Conservation (phyloP, 2,329 filamentous ascomycete species). For the Aspergillus ochraceus region DNA sequence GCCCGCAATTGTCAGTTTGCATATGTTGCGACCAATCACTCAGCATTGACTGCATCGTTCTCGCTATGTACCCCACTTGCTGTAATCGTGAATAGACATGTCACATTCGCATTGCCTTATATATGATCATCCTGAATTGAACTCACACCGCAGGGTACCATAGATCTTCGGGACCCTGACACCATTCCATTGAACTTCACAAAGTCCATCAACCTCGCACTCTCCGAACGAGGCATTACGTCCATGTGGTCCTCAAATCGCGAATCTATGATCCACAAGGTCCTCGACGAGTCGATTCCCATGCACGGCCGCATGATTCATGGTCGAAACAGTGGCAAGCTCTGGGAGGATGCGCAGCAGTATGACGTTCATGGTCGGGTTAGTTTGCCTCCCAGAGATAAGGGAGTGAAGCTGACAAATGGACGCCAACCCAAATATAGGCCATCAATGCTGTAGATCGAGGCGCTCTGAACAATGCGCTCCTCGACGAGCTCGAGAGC, state of each 20-base stretch:
- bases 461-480: conserved; percentile 74
- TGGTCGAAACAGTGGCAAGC: conserved; percentile 62
- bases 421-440: conserved; percentile 43
- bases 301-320: conserved; percentile 99
- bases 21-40: background rate
- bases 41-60: background rate
- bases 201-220: conserved; percentile 95
- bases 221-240: conserved; percentile 91
- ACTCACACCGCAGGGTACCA: conserved; percentile 9
- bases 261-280: conserved; percentile 67
- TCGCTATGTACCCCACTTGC: background rate
- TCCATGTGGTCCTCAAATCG: conserved; percentile 73
- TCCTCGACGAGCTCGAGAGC: conserved; percentile 79
- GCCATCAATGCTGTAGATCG: conserved; percentile 85
- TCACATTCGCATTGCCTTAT: conserved; percentile 1
- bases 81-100: background rate
- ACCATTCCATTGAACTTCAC: conserved; percentile 91
- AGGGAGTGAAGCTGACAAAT: no score
- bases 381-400: conserved; percentile 29
- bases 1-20: background rate
- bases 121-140: background rate
- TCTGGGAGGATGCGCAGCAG: conserved; percentile 77
- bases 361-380: conserved; percentile 90
- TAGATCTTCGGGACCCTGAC: conserved; percentile 81
- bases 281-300: conserved; percentile 78